Conservation (phyloP, 2,329 filamentous ascomycete genomes). For the Fusarium sp. region DNA sequence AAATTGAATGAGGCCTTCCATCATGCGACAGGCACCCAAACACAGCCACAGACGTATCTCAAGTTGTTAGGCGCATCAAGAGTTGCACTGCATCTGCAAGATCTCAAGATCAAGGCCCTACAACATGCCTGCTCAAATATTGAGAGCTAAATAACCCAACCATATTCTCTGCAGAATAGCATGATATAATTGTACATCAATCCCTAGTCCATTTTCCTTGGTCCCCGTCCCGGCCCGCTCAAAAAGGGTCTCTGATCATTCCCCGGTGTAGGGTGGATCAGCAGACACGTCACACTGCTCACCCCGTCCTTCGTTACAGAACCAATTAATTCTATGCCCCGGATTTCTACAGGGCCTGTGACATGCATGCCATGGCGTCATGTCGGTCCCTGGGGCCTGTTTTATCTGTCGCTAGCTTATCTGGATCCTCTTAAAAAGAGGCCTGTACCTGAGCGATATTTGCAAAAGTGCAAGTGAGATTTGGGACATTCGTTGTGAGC, state of each 20-base stretch:
- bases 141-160: fast-evolving
- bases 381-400: slow-evolving; percentile 11
- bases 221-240: slow-evolving; percentile 15
- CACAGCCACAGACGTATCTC: background rate
- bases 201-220: background rate
- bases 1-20: background rate
- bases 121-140: background rate
- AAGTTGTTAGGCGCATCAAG: background rate
- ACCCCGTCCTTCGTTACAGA: slow-evolving; percentile 3
- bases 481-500: background rate
- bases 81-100: background rate
- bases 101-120: slow-evolving; percentile 9
- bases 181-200: slow-evolving; percentile 25
- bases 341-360: slow-evolving; percentile 21
- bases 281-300: slow-evolving; percentile 39
- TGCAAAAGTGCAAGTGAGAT: background rate
- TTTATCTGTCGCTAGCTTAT: background rate
- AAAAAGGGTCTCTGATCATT: slow-evolving; percentile 5
- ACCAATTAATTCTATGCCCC: slow-evolving; percentile 27
- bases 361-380: slow-evolving; percentile 38
- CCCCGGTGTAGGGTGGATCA: slow-evolving; percentile 34
- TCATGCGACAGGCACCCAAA: slow-evolving; percentile 13
- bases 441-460: background rate
- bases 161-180: background rate
- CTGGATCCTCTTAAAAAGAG: background rate